Base-by-base conservation (phyloP, 176 grass and related monocot genomes). In the Poa annua region DNA sequence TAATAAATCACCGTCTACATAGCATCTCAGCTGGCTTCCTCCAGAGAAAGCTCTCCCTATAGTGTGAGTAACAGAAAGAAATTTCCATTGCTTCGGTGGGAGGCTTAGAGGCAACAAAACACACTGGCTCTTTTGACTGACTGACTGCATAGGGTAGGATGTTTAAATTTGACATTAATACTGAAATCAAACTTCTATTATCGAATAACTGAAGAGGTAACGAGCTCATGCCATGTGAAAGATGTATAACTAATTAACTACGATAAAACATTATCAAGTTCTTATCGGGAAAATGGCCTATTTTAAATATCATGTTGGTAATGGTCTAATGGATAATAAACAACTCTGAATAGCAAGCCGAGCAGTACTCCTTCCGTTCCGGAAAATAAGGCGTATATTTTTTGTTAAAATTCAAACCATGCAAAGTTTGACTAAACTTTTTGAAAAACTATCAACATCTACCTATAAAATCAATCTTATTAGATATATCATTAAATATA, bases 41-140 rank as follows among this genome's bases (percentile, higher is more conserved):
- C 90, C 89, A 78, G 96, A 98, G 85, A 98, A 98, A 66, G 96
- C 89, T 79, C 96, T 95, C 62, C 96, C 96, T 71, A 95, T 77
- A 80, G 92, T 93, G 85, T 98, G 96, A 83, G 92, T 98, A 82
- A 98, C 81, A 76, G 87, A 95, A 56, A 98, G 87, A 63, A 98
- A 98, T 91, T 91, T 92, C 96, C 96, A 98, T 66, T 93, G 83
- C 88, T 95, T 98, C 10, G 83, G 83, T 51, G 90, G 78, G 66
- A 98, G 89, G 72, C 83, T 91, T 66, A 95, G 62, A 85, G 92
- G 91, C 64, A 92, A 86, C 77, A 92, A 78, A 77, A 95, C 89
- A 72, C 91, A 93, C 77, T 98, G 96, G 66, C 86, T 84, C 81
- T 95, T 98, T 93, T 93, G 96, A 83, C 78, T 92, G 85, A 95